Evolutionary conservation across 257 asterid species (phyloP).

Genomic region (Phtheirospermum japonicum): DNA sequence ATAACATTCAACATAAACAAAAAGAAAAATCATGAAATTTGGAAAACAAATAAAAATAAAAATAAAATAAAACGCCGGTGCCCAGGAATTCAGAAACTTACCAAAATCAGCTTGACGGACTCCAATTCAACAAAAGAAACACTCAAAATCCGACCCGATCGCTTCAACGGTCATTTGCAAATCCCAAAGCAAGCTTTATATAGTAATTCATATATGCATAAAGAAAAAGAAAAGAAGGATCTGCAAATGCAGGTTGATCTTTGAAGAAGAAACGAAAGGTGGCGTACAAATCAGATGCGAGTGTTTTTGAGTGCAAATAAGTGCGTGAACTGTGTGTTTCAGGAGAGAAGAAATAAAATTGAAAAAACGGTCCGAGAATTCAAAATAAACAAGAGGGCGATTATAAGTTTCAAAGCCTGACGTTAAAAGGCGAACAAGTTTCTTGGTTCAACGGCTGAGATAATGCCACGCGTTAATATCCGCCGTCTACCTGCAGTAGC

Average conservation of each 20-base stretch:
- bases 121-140: slow-evolving; percentile 24
- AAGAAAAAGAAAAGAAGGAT: slow-evolving; percentile 14
- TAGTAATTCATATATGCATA: not conserved
- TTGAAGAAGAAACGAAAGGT: slow-evolving; percentile 8
- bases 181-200: slow-evolving; percentile 22
- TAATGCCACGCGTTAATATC: slow-evolving; percentile 27
- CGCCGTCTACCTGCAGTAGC: not conserved
- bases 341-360: slow-evolving; percentile 17
- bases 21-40: too few relatives aligned
- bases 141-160: slow-evolving; percentile 28
- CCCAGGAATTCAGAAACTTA: slow-evolving; percentile 19
- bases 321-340: slow-evolving; percentile 27
- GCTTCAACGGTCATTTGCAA: slow-evolving; percentile 30
- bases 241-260: slow-evolving; percentile 17
- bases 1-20: slow-evolving; percentile 6
- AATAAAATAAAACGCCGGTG: not conserved
- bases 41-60: not conserved
- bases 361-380: slow-evolving; percentile 47
- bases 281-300: not conserved
- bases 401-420: slow-evolving; percentile 31
- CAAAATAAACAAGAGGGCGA: slow-evolving; percentile 42
- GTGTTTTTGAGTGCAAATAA: slow-evolving; percentile 22
- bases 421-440: slow-evolving; percentile 19
- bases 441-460: slow-evolving; percentile 20
- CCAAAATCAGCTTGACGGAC: slow-evolving; percentile 34